Base-by-base conservation (phyloP, 2,329 filamentous ascomycete species). In the Colletotrichum eleusines region DNA sequence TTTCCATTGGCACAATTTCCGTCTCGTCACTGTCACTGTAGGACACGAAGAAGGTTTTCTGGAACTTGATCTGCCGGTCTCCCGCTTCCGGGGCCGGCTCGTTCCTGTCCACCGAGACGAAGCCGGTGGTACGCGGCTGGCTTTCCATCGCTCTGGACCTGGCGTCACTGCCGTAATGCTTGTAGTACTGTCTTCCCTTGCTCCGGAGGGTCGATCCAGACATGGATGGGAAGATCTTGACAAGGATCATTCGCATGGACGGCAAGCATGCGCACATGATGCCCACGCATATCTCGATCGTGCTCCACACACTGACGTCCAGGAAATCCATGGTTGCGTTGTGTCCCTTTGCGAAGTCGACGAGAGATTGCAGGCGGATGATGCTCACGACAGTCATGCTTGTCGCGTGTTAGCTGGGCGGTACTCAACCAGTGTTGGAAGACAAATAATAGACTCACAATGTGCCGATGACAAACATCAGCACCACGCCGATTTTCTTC, bases 381-480 rank as follows among this genome's bases (percentile, higher is more conserved):
- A 78, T 74, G 57, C 76, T 78, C 31, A 79, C 76, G 46, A 78
- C 68, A 2, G 75, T 76, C 31, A 78, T 74, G 38, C 76, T 76
- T 44, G 2, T 16, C 11, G 8, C 18, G 8, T 2, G 46, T 73
- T 14, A 73, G 69, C 28, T 42, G 28, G 4, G 7, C 31, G n/a
- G 4, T 14, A 31, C 44, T 12, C 16, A 40, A 28, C 48, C 0
- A 9, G n/a, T 28, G 7, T 33, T 11, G 16, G n/a, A n/a, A 16
- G 9, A 40, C 9, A 48, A 20, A 44, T 20, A 5, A 48, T 7
- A 35, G 5, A 75, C 77, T 77, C 59, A 80, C 78, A 82, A 81
- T 1, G 77, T 75, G 7, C 84, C 84, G 44, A 84, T 78, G 16
- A 76, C 77, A 69, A 86, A 85, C 83, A 86, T 85, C 53, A 84